phyloP scores from a whole-genome alignment of 176 grass and related monocot genomes.

The Zea mays region DNA sequence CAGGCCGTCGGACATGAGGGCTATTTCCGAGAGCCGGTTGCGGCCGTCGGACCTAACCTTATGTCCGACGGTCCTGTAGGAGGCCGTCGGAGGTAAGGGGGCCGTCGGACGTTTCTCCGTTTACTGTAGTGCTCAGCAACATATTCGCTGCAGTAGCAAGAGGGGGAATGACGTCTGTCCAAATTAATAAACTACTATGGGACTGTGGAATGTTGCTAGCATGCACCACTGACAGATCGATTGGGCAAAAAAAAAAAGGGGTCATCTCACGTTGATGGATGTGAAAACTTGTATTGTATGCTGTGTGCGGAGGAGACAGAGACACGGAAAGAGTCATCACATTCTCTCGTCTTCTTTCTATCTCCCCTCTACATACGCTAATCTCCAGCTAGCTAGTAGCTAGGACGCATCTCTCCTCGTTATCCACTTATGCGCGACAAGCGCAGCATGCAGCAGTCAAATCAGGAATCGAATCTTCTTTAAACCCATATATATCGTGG shows the following conservation, averaged over 20 bases:
- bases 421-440: conserved; percentile 20
- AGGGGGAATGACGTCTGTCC: background rate
- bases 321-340: background rate
- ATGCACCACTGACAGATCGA: conserved; percentile 9
- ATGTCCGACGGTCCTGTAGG: no score
- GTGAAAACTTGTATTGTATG: conserved; percentile 20
- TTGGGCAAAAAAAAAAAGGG: background rate
- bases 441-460: background rate
- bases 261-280: conserved; percentile 36
- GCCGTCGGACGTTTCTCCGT: no score
- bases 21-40: no score
- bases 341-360: conserved; percentile 5
- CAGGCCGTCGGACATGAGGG: no score
- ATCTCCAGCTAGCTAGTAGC: background rate
- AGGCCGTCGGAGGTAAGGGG: no score
- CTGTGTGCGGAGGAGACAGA: conserved; percentile 1
- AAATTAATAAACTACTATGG: conserved; percentile 45
- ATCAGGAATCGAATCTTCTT: conserved; percentile 11
- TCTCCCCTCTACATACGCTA: background rate
- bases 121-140: no score
- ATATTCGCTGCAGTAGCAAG: conserved; percentile 21
- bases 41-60: no score
- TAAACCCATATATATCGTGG: background rate
- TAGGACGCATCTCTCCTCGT: conserved; percentile 1
- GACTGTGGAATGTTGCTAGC: conserved; percentile 41